A percentile compares a stretch with the other conserved stretches of the same genome.
Conservation (phyloP, 495 filamentous ascomycete species). For the Endocarpon pusillum region DNA sequence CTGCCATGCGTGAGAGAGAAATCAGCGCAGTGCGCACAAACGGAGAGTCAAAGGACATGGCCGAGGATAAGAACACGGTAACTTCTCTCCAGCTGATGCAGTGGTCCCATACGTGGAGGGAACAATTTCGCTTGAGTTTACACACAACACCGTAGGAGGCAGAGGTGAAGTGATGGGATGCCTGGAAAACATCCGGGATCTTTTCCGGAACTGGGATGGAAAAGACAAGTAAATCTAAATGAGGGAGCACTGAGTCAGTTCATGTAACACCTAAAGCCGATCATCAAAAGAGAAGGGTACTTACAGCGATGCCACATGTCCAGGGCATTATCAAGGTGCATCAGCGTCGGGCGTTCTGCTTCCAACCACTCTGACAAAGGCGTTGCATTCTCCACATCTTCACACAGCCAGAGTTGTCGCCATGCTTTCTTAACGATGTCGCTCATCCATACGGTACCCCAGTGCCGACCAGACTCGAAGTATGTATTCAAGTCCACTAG, state of each 20-base stretch:
- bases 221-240: constrained; percentile 34
- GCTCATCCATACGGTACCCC: constrained; percentile 32
- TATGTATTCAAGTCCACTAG: constrained; percentile 27
- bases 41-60: constrained; percentile 21
- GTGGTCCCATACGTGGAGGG: constrained; percentile 35
- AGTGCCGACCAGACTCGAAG: constrained; percentile 28
- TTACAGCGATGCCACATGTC: constrained; percentile 33
- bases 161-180: constrained; percentile 30
- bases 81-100: constrained; percentile 33
- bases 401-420: constrained; percentile 27
- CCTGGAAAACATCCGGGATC: constrained; percentile 35
- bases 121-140: constrained; percentile 29
- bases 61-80: constrained; percentile 25
- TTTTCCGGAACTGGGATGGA: constrained; percentile 30
- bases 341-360: constrained; percentile 24
- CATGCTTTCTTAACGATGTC: constrained; percentile 25
- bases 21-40: constrained; percentile 24
- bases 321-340: constrained; percentile 25
- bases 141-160: constrained; percentile 32
- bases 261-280: too few relatives aligned
- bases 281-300: too few relatives aligned
- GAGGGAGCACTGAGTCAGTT: too few relatives aligned
- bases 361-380: constrained; percentile 35
- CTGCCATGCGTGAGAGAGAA: constrained; percentile 24
- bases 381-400: constrained; percentile 21